Base-by-base conservation (phyloP, 169 alveolate genomes). In the Plasmodium ovale region DNA sequence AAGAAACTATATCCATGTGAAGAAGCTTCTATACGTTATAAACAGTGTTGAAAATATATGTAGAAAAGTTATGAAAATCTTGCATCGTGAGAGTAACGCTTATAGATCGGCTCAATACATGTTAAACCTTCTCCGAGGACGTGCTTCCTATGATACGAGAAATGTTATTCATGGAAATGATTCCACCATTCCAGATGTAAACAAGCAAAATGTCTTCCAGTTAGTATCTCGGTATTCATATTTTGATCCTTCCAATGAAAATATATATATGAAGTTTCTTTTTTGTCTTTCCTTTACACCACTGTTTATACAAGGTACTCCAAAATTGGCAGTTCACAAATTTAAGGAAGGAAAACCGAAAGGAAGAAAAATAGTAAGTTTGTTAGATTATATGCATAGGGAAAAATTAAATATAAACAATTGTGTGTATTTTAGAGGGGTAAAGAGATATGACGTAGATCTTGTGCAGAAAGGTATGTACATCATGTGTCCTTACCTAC, bases 401-500 rank as follows among this genome's bases (percentile, higher is more conserved):
- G 44, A 56, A 16, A 72, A 56, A 19, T 72, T 72, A 29, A 59
- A 72, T 14, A 29, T 56, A 56, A 72, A 72, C 21, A 56, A 72
- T 37, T 72, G 87, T 49, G 56, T 72, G 6, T 72, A 72, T 25
- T 47, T 72, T 47, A 72, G 87, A 21, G 87, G 72, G 3, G 42
- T 64, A 0, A 19, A 72, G 25, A 53, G 29, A 31, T 29, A 16
- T 35, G 87, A 72, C 23, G n/a, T 72, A 4, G 56, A 37, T 29
- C 12, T 72, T 10, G 33, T 72, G n/a, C 53, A 64, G 54, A 72
- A 25, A 29, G 51, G 49, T 9, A 19, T 72, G 3, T 72, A 37
- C 31, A 72, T 72, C 14, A 72, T 72, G 87, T 72, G 87, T n/a
- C 87, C 87, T 6, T 72, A 54, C 25, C 56, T 72, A 35, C 56